Evolutionary conservation across 2,329 filamentous ascomycete species (phyloP).

Genomic region (Pseudocercospora macadamiae): DNA sequence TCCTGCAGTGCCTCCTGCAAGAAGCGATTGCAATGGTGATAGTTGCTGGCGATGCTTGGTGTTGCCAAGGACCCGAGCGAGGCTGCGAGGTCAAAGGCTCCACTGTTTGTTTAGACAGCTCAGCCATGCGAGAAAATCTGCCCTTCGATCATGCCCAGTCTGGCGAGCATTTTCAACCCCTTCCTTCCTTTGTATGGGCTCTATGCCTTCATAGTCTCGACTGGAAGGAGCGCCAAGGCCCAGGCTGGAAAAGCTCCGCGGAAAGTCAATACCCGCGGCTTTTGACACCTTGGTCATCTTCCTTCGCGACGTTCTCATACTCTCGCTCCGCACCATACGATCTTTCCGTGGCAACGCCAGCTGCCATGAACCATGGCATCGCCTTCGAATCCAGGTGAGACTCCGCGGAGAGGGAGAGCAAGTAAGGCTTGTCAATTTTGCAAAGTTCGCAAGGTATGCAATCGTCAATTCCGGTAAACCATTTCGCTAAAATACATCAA

Average conservation of each 20-base stretch:
- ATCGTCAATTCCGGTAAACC: neutral
- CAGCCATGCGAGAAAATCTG: too few relatives aligned
- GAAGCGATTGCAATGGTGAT: constrained; percentile 47
- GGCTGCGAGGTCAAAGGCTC: too few relatives aligned
- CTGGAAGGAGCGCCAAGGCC: neutral
- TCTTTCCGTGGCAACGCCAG: neutral
- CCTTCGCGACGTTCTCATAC: too few relatives aligned
- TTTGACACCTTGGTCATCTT: neutral
- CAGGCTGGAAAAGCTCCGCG: neutral
- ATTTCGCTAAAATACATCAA: constrained; percentile 31
- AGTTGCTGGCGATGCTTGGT: neutral
- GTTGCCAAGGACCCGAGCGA: too few relatives aligned
- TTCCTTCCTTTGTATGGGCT: too few relatives aligned
- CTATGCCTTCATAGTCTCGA: too few relatives aligned
- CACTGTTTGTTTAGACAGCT: too few relatives aligned
- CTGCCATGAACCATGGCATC: neutral
- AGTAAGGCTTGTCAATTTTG: constrained; percentile 14
- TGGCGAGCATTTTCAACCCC: too few relatives aligned
- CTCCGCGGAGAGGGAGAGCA: constrained; percentile 9
- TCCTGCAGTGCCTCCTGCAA: constrained; percentile 57
- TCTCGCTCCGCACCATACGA: too few relatives aligned
- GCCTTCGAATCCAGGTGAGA: neutral
- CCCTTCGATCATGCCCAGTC: too few relatives aligned
- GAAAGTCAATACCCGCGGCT: neutral
- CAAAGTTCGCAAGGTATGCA: constrained; percentile 3